A percentile compares a stretch with the other conserved stretches of the same genome.
These are phyloP conservation scores for Gillenia trifoliata DNA, from an alignment of 306 rosid species.

Conservation along the genomic window DNA sequence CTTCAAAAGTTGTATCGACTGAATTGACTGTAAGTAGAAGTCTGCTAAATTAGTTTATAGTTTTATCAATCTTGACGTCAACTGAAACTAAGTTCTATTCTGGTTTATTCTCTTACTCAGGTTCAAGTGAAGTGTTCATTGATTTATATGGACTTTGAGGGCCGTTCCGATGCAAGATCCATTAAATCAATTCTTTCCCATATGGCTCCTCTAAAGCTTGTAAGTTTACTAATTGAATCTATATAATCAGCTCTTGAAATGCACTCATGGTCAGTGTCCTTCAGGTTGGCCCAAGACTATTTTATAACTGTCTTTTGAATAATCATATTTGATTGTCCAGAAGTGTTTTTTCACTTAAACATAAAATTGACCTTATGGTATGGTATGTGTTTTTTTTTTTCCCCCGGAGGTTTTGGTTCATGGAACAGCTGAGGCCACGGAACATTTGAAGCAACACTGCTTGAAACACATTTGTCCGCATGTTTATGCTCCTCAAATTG, in stretches of 20 bases:
- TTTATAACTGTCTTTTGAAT: neutral
- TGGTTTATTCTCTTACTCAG: constrained; percentile 31
- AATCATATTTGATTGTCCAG: neutral
- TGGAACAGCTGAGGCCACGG: constrained; percentile 98
- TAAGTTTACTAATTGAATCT: constrained; percentile 13
- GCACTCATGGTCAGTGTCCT: neutral
- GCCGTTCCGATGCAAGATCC: constrained; percentile 94
- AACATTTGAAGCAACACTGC: constrained; percentile 93
- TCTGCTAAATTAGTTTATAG: constrained; percentile 6
- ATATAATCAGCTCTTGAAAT: neutral
- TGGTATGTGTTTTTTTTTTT: neutral
- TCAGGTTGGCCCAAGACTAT: neutral
- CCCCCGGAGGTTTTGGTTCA: constrained; percentile 81
- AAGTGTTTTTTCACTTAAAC: neutral
- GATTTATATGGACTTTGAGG: constrained; percentile 93
- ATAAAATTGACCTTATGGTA: neutral
- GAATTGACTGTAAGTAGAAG: constrained; percentile 76
- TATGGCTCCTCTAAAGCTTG: constrained; percentile 95
- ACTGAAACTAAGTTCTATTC: neutral
- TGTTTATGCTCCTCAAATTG: constrained; percentile 92
- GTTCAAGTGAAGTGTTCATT: constrained; percentile 79
- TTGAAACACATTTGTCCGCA: constrained; percentile 77
- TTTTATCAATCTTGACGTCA: constrained; percentile 5
- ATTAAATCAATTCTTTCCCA: constrained; percentile 90
- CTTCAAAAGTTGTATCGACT: constrained; percentile 82